Base-by-base conservation (phyloP, 202 grass and related monocot species). In the Tripidium arundinaceum region DNA sequence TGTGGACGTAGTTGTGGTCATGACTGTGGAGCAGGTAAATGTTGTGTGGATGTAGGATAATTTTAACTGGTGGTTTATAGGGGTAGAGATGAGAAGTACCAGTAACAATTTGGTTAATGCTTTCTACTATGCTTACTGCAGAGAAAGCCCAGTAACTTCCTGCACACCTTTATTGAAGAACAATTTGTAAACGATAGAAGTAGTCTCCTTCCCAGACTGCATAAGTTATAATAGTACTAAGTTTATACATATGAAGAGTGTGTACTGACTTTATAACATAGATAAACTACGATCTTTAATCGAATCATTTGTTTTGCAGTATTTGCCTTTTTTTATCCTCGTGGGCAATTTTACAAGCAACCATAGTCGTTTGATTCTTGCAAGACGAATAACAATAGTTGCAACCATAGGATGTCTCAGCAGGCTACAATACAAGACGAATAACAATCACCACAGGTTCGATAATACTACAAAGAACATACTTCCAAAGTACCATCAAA, bases 111-210 rank as follows among this genome's bases (percentile, higher is more conserved):
- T 97, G 69, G 84, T 93, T 97, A 37, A 93, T 91, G 25, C 91
- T 90, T 62, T 94, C 94, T 27, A 97, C 94, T 38, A 89, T 74
- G 31, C 72, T 90, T 27, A 94, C 43, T 21, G 94, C 90, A 22
- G 91, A 93, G 79, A 93, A 97, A 33, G 91, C 94, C 94, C 94
- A 97, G 72, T 89, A 93, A 71, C 94, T 94, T 61, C 91, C 89
- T 94, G 89, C 71, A 89, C 8, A 2, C 18, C 25, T 47, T 65
- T 57, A 63, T 57, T 76, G 6, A n/a, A 25, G 9, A 50, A 29
- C 27, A 50, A 22, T 37, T 24, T 64, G 28, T 11, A 70, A 76
- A 19, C 26, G 70, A 4, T 45, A 16, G 8, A 43, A 25, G n/a
- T 8, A 21, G 2, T 2, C 4, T n/a, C 50, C 31, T 76, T 6